Base-by-base conservation (phyloP, 2,329 filamentous ascomycete species). In the Aspergillus pseudonomiae region DNA sequence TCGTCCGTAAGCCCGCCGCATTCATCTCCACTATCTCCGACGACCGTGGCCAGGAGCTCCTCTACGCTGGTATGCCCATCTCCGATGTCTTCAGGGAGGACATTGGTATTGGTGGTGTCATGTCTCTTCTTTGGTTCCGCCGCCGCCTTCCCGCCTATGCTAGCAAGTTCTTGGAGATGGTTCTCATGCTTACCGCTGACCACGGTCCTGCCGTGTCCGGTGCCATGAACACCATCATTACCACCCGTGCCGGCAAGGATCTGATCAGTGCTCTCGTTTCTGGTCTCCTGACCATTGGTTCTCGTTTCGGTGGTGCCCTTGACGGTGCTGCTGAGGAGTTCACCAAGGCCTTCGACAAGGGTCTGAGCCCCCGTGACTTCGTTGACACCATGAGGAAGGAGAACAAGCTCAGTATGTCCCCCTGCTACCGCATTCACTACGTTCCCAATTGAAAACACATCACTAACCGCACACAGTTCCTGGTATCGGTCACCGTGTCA, bases 161-260 rank as follows among this genome's bases (percentile, higher is more conserved):
- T 77, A 96, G 93, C 87, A 96, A 96, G 85, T 99, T 99, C 88
- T 85, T 99, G 73, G 95, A 99, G 87, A 99, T 99, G 95, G 95
- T 99, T 71, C 94, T 99, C 81, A 99, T 99, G 95, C 89, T 99
- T 78, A 99, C 95, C 78, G 95, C 95, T 74, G 95, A 99, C 79
- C 95, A 99, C 89, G 95, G 95, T 83, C 95, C 95, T 60, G 95
- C 95, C 74, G 95, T 99, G 74, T 99, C 95, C 74, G 95, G 95
- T 88, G 95, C 95, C 81, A 99, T 99, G 95, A 99, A 99, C 90
- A 99, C 95, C 80, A 99, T 99, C 81, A 98, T 99, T 80, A 99
- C 95, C 68, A 99, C 95, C 65, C 92, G 95, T 91, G 95, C 95
- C 68, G 95, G 95, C 81, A 99, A 99, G 88, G 95, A 99, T 79